phyloP scores from a whole-genome alignment of 768 basidiomycete species.

The Cystobasidium onofrii region DNA sequence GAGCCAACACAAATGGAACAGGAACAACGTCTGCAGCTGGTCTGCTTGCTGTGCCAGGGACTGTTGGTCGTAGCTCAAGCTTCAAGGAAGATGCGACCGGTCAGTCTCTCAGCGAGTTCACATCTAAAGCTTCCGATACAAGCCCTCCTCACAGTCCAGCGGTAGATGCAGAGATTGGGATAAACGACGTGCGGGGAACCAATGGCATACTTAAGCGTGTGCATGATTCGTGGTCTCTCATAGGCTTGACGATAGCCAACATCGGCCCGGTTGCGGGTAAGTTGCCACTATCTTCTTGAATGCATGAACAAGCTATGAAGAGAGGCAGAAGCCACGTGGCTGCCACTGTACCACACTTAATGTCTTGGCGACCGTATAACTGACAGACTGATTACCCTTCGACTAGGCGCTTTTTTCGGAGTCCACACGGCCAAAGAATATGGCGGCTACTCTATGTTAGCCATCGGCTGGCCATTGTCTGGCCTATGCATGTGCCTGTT shows the following conservation, averaged over 20 bases:
- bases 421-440: slow-evolving; percentile 37
- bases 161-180: neutral
- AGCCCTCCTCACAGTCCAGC: neutral
- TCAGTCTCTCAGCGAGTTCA: neutral
- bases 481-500: slow-evolving; percentile 40
- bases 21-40: slow-evolving; percentile 1
- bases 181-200: neutral
- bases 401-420: slow-evolving; percentile 37
- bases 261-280: slow-evolving; percentile 22
- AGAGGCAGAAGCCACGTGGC: no score
- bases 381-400: no score
- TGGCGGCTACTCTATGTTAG: slow-evolving; percentile 40
- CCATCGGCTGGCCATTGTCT: slow-evolving; percentile 41
- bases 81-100: neutral
- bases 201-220: slow-evolving; percentile 9
- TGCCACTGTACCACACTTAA: no score
- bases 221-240: slow-evolving; percentile 23
- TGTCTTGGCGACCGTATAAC: no score
- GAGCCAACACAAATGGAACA: neutral
- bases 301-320: neutral
- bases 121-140: neutral
- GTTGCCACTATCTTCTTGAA: neutral
- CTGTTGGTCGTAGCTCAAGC: neutral
- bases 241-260: neutral
- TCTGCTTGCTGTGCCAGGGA: neutral